Base-by-base conservation (phyloP, 1,139 yeast species). In the Nakaseomyces delphensis region DNA sequence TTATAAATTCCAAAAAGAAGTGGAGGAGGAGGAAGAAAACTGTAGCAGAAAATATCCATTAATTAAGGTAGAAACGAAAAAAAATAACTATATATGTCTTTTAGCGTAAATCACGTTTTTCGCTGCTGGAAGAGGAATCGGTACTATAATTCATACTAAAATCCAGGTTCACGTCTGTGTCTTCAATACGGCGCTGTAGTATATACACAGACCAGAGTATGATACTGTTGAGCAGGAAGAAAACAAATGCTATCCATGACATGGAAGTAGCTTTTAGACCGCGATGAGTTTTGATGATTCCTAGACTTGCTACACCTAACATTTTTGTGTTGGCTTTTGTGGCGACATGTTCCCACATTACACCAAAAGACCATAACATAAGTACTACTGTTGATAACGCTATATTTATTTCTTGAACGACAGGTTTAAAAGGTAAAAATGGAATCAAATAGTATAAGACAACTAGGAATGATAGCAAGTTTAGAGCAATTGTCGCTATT, bases 311-410 rank as follows among this genome's bases (percentile, higher is more conserved):
- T 1, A 66, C 62, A 1, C 69, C 67, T 1, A 77, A 69, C 39
- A 79, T 55, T 5, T 58, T 53, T 2, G 59, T 52, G 3, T 75
- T 69, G 0, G 82, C 66, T 35, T 64, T 65, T 0, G 71, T 69
- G 0, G 83, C 83, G 39, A 79, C 79, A 49, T 78, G 79, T 41
- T 73, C 73, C 67, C 85, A 71, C 73, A 81, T 77, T 1, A 85
- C 70, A 0, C 86, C 86, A 37, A 79, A 61, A 0, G 84, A 83
- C 83, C 86, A 79, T 3, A 79, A 43, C 9, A 79, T 51, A 20
- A 71, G 64, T 40, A 71, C 57, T 0, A 65, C 44, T 0, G 70
- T 61, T 3, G 74, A 61, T 15, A 73, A 45, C 0, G 63, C 56
- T 28, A 73, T 50, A 8, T 67, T 56, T 3, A 66, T 48, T 40